These are phyloP conservation scores for Tetrahymena elliotti DNA, from an alignment of 73 alveolate species.

Conservation along the genomic window DNA sequence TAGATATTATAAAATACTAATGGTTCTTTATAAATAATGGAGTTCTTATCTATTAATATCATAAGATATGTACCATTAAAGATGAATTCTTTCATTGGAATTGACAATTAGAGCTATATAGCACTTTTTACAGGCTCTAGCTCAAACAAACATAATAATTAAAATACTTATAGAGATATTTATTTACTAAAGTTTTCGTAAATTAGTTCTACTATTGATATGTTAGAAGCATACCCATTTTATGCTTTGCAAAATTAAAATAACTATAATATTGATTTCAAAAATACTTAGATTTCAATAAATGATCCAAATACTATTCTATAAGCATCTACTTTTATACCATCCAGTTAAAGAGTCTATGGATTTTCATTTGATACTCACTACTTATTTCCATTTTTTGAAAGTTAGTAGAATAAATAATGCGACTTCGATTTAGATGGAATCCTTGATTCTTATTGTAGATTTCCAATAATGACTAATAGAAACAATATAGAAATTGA, in stretches of 20 bases:
- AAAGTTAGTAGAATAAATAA: not conserved
- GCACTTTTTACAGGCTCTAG: not conserved
- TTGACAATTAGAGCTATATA: not conserved
- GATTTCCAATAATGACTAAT: not conserved
- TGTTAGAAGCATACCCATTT: not conserved
- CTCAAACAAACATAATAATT: not conserved
- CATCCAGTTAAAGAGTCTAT: not conserved
- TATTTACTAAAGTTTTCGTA: not conserved
- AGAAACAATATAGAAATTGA: not conserved
- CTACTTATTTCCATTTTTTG: not conserved
- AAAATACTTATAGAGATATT: not conserved
- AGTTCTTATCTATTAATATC: not conserved
- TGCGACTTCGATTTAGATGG: not conserved
- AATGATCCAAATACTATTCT: not conserved
- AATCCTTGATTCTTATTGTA: not conserved
- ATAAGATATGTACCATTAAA: not conserved
- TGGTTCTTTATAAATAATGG: not conserved
- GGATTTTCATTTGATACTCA: not conserved
- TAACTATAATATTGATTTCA: not conserved
- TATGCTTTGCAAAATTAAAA: not conserved
- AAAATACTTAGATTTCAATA: not conserved
- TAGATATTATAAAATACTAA: not conserved
- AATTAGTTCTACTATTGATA: not conserved
- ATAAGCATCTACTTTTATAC: not conserved
- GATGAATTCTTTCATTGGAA: not conserved